These are phyloP conservation scores for Mycothermus thermophilus DNA, from an alignment of 495 filamentous ascomycete species.

Conservation along the genomic window DNA sequence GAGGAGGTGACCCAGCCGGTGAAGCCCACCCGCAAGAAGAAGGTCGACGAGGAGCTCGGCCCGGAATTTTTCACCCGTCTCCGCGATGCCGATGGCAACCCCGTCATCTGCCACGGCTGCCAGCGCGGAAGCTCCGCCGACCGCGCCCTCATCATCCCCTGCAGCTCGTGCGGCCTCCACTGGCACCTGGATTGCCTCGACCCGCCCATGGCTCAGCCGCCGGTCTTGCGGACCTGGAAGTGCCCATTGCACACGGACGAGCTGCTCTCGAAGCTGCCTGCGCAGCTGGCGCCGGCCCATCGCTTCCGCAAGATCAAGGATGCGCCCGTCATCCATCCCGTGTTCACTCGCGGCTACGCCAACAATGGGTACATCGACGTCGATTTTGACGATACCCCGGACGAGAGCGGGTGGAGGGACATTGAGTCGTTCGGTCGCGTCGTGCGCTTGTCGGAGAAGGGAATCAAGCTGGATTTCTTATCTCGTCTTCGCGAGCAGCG, in stretches of 20 bases:
- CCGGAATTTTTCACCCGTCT: conserved; percentile 48
- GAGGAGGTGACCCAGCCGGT: conserved; percentile 38
- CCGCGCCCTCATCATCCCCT: conserved; percentile 58
- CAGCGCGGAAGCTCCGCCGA: conserved; percentile 40
- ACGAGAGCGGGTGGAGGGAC: conserved; percentile 26
- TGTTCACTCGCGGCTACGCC: conserved; percentile 43
- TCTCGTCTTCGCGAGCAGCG: conserved; percentile 32
- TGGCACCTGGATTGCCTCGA: conserved; percentile 92
- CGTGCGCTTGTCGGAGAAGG: conserved; percentile 54
- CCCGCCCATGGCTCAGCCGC: conserved; percentile 67
- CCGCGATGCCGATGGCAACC: conserved; percentile 51
- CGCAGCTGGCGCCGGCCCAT: conserved; percentile 33
- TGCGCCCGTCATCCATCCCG: conserved; percentile 28
- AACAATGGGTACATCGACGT: conserved; percentile 76
- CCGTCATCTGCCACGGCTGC: conserved; percentile 60
- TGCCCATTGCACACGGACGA: conserved; percentile 76
- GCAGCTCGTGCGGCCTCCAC: conserved; percentile 62
- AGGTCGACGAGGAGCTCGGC: conserved; percentile 42
- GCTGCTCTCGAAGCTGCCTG: conserved; percentile 28
- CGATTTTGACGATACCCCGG: conserved; percentile 45
- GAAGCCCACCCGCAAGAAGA: conserved; percentile 39
- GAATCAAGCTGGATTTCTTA: conserved; percentile 69
- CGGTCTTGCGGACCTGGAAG: conserved; percentile 60
- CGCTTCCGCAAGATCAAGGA: conserved; percentile 40
- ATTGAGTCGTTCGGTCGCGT: conserved; percentile 41